Conservation (phyloP, 345 rosid species). For the Dipteronia sinensis region DNA sequence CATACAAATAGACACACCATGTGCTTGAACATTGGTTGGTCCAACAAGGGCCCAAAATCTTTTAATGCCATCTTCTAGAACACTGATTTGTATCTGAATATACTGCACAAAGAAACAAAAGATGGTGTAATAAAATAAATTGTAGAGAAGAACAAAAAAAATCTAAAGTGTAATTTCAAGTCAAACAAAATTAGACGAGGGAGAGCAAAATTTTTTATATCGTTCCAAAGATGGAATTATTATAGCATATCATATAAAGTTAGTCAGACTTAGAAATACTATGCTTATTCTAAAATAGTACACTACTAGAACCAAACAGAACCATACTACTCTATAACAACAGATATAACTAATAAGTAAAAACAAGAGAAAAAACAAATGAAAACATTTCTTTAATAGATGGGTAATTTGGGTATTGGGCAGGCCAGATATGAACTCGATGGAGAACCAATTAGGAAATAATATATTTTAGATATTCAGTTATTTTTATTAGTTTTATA, state of each 20-base stretch:
- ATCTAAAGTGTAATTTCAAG: neutral
- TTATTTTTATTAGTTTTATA: neutral
- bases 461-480: neutral
- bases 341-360: neutral
- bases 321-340: neutral
- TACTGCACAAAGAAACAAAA: conserved; percentile 52
- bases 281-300: neutral
- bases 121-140: conserved; percentile 10
- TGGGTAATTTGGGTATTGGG: neutral
- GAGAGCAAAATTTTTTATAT: too few relatives aligned
- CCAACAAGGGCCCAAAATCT: conserved; percentile 66
- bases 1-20: conserved; percentile 35
- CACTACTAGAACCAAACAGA: neutral
- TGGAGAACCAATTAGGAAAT: neutral
- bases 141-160: neutral
- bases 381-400: neutral
- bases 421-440: neutral
- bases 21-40: conserved; percentile 36
- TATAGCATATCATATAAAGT: neutral
- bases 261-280: neutral
- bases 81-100: conserved; percentile 68
- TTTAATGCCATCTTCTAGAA: conserved; percentile 74
- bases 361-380: neutral
- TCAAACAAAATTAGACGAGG: neutral
- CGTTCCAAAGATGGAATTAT: neutral